phyloP scores from a whole-genome alignment of 225 moss, liverwort and hornwort species.

The Marchantia paleacea region DNA sequence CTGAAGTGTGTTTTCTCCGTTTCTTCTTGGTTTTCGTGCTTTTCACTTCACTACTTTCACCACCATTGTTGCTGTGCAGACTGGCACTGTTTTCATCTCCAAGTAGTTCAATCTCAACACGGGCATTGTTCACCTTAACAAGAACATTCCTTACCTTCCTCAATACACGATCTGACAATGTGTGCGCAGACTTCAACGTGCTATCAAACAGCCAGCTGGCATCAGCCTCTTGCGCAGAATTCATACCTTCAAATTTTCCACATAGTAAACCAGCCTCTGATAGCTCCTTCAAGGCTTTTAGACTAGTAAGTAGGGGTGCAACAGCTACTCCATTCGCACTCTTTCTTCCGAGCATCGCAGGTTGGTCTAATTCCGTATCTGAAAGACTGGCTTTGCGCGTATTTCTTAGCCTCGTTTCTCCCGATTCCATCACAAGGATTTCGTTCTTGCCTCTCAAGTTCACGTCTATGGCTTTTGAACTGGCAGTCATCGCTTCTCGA shows the following conservation, averaged over 20 bases:
- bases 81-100: slow-evolving; percentile 60
- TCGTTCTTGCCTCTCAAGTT: slow-evolving; percentile 28
- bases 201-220: slow-evolving; percentile 59
- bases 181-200: slow-evolving; percentile 54
- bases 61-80: slow-evolving; percentile 31
- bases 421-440: slow-evolving; percentile 15
- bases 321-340: slow-evolving; percentile 28
- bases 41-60: slow-evolving; percentile 49
- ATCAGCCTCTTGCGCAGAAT: slow-evolving; percentile 28
- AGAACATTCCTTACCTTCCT: slow-evolving; percentile 65
- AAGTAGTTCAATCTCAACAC: slow-evolving; percentile 74
- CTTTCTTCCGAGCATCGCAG: slow-evolving; percentile 25
- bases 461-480: slow-evolving; percentile 28
- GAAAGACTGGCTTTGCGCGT: slow-evolving; percentile 57
- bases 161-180: slow-evolving; percentile 60
- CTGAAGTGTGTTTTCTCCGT: slow-evolving; percentile 57
- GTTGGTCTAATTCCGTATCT: slow-evolving; percentile 65
- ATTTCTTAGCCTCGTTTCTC: slow-evolving; percentile 31
- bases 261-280: slow-evolving; percentile 52
- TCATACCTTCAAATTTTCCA: slow-evolving; percentile 23
- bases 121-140: slow-evolving; percentile 70
- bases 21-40: slow-evolving; percentile 70
- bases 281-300: slow-evolving; percentile 65
- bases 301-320: slow-evolving; percentile 52
- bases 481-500: slow-evolving; percentile 40